Conservation (phyloP, 768 basidiomycete species). For the Termitomyces sp. region DNA sequence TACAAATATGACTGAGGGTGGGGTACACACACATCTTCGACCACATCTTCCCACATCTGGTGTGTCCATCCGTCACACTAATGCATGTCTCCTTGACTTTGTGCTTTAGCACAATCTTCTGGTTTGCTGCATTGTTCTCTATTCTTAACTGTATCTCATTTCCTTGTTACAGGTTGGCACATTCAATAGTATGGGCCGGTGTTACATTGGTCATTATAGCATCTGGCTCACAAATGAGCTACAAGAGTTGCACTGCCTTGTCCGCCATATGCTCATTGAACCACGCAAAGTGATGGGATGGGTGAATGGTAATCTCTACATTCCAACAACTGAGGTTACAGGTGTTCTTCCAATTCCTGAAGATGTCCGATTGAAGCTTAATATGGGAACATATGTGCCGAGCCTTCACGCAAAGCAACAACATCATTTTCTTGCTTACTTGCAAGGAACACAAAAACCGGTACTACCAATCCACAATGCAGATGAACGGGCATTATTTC, state of each 20-base stretch:
- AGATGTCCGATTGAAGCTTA: not conserved
- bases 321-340: conserved; percentile 2
- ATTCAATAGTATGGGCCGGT: conserved; percentile 20
- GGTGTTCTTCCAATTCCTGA: conserved; percentile 11
- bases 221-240: conserved; percentile 21
- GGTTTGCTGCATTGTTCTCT: no score
- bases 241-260: not conserved
- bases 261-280: not conserved
- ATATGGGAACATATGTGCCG: not conserved
- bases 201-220: conserved; percentile 20
- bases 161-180: conserved; percentile 21
- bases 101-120: no score
- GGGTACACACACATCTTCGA: no score
- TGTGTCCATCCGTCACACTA: no score
- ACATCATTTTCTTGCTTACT: not conserved
- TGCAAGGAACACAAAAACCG: not conserved
- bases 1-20: no score
- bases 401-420: not conserved
- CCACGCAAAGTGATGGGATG: conserved; percentile 2
- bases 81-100: no score
- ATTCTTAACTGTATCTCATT: no score
- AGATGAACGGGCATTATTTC: not conserved
- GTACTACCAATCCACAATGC: not conserved
- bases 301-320: no score
- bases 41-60: no score